Evolutionary conservation across 345 rosid genomes (phyloP).

Genomic region (Lagerstroemia speciosa): DNA sequence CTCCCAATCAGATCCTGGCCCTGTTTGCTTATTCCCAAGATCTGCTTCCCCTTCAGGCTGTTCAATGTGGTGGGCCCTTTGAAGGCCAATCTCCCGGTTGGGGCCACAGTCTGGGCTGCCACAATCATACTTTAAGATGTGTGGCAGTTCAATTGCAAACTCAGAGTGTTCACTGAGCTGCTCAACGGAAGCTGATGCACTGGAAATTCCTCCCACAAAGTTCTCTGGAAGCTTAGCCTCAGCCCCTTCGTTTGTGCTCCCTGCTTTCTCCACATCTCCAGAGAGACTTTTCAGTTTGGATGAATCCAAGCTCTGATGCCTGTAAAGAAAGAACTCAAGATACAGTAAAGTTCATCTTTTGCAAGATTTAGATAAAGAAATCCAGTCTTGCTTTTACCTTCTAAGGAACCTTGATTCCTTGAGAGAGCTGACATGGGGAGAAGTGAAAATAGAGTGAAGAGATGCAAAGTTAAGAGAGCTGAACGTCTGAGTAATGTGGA

Average conservation of each 20-base stretch:
- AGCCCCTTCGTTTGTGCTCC: slow-evolving; percentile 17
- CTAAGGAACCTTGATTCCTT: slow-evolving; percentile 73
- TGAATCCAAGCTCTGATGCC: slow-evolving; percentile 42
- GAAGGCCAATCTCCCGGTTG: slow-evolving; percentile 20
- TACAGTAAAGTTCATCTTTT: background rate
- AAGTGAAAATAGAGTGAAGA: slow-evolving; percentile 77
- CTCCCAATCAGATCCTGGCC: slow-evolving; percentile 36
- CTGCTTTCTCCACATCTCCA: slow-evolving; percentile 21
- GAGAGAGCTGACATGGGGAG: slow-evolving; percentile 74
- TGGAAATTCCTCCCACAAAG: slow-evolving; percentile 36
- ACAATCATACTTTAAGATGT: slow-evolving; percentile 38
- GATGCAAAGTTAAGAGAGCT: slow-evolving; percentile 63
- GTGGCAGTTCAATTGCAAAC: slow-evolving; percentile 41
- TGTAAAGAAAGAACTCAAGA: slow-evolving; percentile 16
- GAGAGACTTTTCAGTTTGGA: slow-evolving; percentile 32
- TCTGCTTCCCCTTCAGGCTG: slow-evolving; percentile 14
- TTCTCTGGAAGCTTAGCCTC: slow-evolving; percentile 28
- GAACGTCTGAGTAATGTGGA: slow-evolving; percentile 51
- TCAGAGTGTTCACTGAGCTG: slow-evolving; percentile 27
- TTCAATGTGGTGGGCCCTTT: slow-evolving; percentile 10
- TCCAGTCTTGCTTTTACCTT: slow-evolving; percentile 36
- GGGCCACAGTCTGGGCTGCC: slow-evolving; percentile 45
- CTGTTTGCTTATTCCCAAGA: slow-evolving; percentile 26
- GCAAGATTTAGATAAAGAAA: background rate
- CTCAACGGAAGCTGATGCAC: slow-evolving; percentile 41